Base-by-base conservation (phyloP, 2,329 filamentous ascomycete species). In the Trichoderma harzianum region DNA sequence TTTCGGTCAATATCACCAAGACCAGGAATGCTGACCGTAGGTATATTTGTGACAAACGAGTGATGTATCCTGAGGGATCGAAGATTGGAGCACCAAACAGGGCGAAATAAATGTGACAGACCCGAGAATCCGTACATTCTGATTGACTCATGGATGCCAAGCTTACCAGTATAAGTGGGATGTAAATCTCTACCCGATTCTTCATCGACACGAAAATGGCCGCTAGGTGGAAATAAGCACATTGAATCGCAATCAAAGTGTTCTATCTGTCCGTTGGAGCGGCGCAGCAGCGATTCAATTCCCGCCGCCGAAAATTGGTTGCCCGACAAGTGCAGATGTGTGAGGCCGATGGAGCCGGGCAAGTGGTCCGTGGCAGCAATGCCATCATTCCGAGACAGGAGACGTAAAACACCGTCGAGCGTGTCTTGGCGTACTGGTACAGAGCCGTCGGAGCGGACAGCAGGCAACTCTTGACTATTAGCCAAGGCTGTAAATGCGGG, bases 11-110 rank as follows among this genome's bases (percentile, higher is more conserved):
- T 74, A 3, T 77, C 74, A 3, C 83, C 81, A 5, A 85, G 75
- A 11, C 78, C 79, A 1, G 81, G 78, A 8, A 81, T 78, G 5
- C 80, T 72, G 5, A 89, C 73, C 0, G 84, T 85, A 2, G 85
- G 86, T 10, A 88, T 81, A 53, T 84, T 83, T 0, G 89, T 91
- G 7, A 91, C 83, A 2, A 90, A 74, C 0, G 88, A 90, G 76
- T 91, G 89, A 66, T 91, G 89, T 7, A 89, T 80, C 14, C 86
- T 84, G 2, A 91, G 78, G 1, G 80, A 80, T 36, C 85, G 84
- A 5, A 91, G 80, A 73, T 87, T 87, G 1, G 86, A 84, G 1
- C 86, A 87, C 65, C 86, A 79, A 0, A 86, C 84, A 0, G 88
- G 87, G 0, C 88, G 83, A 69, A 89, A 84, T 10, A 86, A 74